Percentiles rank a stretch among this genome's conserved stretches.
These are phyloP conservation scores for Dianthus caryophyllus DNA, from an alignment of 148 eudicot genomes.

Conservation along the genomic window DNA sequence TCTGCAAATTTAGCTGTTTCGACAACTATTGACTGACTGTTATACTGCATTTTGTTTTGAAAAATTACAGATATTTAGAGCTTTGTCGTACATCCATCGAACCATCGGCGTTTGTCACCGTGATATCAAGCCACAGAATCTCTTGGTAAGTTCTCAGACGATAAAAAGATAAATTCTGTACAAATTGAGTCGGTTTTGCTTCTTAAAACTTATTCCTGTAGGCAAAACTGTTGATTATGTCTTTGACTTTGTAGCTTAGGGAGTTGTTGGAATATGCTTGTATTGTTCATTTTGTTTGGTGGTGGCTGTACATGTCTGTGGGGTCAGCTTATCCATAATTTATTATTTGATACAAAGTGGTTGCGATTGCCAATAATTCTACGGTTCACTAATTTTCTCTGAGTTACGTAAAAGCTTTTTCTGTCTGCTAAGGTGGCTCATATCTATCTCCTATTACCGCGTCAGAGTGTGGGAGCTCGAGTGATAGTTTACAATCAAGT, in stretches of 20 bases:
- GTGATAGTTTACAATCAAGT: not conserved
- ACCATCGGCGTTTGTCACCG: slow-evolving; percentile 69
- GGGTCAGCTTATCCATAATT: not conserved
- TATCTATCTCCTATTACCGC: not conserved
- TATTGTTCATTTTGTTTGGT: not conserved
- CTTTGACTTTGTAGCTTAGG: not conserved
- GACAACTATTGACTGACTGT: not conserved
- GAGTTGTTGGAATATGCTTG: not conserved
- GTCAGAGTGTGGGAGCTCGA: not conserved
- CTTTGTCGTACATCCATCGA: slow-evolving; percentile 58
- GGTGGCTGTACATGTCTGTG: not conserved
- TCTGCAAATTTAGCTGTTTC: not conserved
- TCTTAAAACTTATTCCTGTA: not conserved
- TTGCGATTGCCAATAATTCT: not conserved
- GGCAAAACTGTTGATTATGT: not conserved
- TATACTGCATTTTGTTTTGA: slow-evolving; percentile 7
- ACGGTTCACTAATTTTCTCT: not conserved
- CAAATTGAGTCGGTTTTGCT: not conserved
- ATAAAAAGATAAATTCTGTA: not conserved
- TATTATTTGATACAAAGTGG: not conserved
- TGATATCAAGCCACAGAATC: slow-evolving; percentile 77
- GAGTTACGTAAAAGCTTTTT: too few relatives aligned
- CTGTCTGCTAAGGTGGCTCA: too few relatives aligned
- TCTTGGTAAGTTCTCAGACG: slow-evolving; percentile 39
- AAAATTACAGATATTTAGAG: slow-evolving; percentile 52